phyloP scores from a whole-genome alignment of 768 basidiomycete species.

The Suillus weaverae region DNA sequence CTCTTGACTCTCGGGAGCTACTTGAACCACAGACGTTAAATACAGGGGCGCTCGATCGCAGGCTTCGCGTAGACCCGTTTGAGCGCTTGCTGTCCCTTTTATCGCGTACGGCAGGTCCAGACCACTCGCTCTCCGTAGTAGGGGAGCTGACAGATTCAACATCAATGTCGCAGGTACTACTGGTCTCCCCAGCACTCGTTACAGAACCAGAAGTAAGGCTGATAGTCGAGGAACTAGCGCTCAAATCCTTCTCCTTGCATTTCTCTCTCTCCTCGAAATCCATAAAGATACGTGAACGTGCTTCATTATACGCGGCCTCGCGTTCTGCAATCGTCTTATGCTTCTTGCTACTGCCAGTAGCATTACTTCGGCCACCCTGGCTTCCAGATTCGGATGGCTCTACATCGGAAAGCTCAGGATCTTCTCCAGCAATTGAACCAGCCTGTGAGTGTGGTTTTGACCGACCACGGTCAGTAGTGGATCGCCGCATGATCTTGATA shows the following conservation, averaged over 20 bases:
- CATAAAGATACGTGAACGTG: constrained; percentile 85
- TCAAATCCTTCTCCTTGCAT: constrained; percentile 70
- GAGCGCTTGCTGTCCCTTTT: constrained; percentile 55
- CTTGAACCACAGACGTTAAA: constrained; percentile 54
- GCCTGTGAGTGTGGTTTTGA: constrained; percentile 68
- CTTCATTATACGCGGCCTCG: constrained; percentile 87
- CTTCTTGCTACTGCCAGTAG: constrained; percentile 63
- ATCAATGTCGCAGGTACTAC: constrained; percentile 65
- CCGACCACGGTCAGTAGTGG: constrained; percentile 50
- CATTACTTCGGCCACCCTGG: constrained; percentile 65
- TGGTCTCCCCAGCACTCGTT: constrained; percentile 53
- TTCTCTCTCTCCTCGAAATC: constrained; percentile 71
- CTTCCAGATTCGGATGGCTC: constrained; percentile 84
- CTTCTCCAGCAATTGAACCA: constrained; percentile 72
- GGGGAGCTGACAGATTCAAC: constrained; percentile 65
- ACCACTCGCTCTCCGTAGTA: constrained; percentile 83
- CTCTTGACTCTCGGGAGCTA: constrained; percentile 71
- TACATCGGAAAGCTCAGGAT: constrained; percentile 72
- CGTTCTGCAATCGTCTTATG: constrained; percentile 81
- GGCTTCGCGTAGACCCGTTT: constrained; percentile 57
- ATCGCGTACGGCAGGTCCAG: constrained; percentile 55
- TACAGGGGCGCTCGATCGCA: constrained; percentile 50
- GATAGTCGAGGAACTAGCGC: constrained; percentile 73
- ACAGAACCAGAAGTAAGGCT: constrained; percentile 71
- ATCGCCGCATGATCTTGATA: constrained; percentile 86